Conservation (phyloP, 1,139 yeast species). For the Yamadazyma diospyri region DNA sequence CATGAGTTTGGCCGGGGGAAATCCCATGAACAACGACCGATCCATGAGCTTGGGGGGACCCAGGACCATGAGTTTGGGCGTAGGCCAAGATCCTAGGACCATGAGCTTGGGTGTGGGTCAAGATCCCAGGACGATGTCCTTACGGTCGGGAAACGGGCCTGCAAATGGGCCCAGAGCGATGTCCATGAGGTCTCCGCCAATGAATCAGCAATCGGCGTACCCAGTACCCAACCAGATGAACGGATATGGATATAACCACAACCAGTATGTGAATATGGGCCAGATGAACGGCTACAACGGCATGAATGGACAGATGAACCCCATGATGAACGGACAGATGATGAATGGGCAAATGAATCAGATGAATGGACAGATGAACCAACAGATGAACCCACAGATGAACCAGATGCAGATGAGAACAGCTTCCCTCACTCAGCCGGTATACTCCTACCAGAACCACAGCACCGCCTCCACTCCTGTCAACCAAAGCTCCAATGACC, state of each 20-base stretch:
- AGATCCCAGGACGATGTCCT: conserved; percentile 15
- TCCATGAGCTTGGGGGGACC: conserved; percentile 51
- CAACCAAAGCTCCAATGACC: conserved; percentile 30
- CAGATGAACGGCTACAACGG: conserved; percentile 4
- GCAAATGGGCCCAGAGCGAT: conserved; percentile 10
- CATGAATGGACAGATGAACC: conserved; percentile 6
- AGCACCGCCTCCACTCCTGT: conserved; percentile 6
- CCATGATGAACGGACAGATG: conserved; percentile 9
- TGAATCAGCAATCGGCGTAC: conserved; percentile 1
- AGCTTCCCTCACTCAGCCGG: too few species aligned
- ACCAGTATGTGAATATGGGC: conserved; percentile 5
- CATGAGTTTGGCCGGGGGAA: conserved; percentile 38
- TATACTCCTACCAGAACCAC: neutral
- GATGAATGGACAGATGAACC: conserved; percentile 9
- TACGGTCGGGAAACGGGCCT: conserved; percentile 6
- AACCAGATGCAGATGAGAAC: neutral
- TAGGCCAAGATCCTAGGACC: conserved; percentile 19
- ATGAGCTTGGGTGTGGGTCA: conserved; percentile 14
- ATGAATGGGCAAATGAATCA: conserved; percentile 4
- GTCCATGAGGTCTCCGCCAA: conserved; percentile 5
- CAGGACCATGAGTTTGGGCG: conserved; percentile 26
- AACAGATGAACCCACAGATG: conserved; percentile 1
- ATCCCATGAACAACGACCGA: conserved; percentile 37
- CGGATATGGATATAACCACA: too few species aligned
- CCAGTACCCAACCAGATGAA: too few species aligned